A percentile compares a stretch with the other conserved stretches of the same genome.
Evolutionary conservation across 352 stramenopile species (phyloP).

Genomic region (Saprolegnia diclina): DNA sequence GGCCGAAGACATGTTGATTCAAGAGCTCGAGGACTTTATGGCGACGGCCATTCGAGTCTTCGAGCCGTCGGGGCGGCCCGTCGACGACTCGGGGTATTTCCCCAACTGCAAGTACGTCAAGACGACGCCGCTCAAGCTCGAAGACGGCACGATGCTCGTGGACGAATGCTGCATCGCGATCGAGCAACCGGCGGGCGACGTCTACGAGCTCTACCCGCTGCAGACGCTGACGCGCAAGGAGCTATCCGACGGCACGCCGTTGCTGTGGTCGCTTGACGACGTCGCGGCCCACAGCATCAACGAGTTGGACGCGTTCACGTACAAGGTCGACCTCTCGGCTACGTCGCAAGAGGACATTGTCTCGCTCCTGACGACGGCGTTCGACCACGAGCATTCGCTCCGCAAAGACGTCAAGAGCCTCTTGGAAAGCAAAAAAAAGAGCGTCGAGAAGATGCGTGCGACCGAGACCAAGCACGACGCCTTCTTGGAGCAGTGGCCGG

Average conservation of each 20-base stretch:
- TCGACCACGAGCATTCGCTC: constrained; percentile 11
- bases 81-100: neutral
- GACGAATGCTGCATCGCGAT: constrained; percentile 25
- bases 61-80: neutral
- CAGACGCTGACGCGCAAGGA: constrained; percentile 15
- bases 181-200: neutral
- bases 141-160: neutral
- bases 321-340: constrained; percentile 6
- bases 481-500: constrained; percentile 12
- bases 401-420: neutral
- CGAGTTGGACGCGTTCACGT: constrained; percentile 22
- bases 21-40: constrained; percentile 27
- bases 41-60: constrained; percentile 17
- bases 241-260: neutral
- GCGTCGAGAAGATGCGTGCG: neutral
- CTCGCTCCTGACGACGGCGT: constrained; percentile 1
- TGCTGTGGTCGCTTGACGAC: constrained; percentile 20
- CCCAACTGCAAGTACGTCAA: constrained; percentile 23
- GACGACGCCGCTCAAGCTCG: constrained; percentile 5
- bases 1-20: constrained; percentile 15
- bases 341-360: constrained; percentile 16
- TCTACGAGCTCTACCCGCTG: constrained; percentile 22
- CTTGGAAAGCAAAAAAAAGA: constrained; percentile 13
- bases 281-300: constrained; percentile 10
- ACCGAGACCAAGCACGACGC: constrained; percentile 1